A percentile compares a stretch with the other conserved stretches of the same genome.
These are phyloP conservation scores for Metroxylon sagu DNA, from an alignment of 176 grass and related monocot genomes.

Conservation along the genomic window DNA sequence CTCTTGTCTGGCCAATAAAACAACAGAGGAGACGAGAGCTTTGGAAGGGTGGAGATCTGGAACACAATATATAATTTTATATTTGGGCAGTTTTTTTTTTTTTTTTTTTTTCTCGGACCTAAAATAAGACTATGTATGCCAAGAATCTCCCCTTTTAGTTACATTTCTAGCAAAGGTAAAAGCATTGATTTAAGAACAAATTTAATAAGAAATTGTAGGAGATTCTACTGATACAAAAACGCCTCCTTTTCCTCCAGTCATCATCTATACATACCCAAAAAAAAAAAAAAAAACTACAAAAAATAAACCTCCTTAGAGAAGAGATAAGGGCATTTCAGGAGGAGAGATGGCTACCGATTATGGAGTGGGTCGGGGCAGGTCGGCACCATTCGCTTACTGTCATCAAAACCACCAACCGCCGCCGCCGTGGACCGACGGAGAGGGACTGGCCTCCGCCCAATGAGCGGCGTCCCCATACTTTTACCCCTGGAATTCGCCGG, in stretches of 20 bases:
- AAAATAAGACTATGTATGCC: neutral
- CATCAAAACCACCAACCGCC: too few relatives aligned
- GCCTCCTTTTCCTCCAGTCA: neutral
- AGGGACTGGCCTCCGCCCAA: neutral
- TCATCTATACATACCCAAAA: neutral
- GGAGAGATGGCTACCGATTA: too few relatives aligned
- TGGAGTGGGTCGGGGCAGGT: too few relatives aligned
- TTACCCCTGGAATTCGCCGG: neutral
- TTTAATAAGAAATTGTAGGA: neutral
- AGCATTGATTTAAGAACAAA: too few relatives aligned
- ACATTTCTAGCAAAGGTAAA: neutral
- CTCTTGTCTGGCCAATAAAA: too few relatives aligned
- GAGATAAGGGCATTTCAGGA: too few relatives aligned
- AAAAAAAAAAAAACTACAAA: neutral
- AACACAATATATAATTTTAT: too few relatives aligned
- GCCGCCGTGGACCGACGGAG: neutral
- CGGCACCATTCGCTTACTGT: too few relatives aligned
- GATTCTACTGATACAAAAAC: constrained; percentile 4
- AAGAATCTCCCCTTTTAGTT: neutral
- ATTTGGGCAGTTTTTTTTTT: too few relatives aligned
- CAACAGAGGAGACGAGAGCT: too few relatives aligned
- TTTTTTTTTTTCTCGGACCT: neutral
- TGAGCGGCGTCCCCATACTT: neutral
- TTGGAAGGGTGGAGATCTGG: too few relatives aligned
- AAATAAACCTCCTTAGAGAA: too few relatives aligned